Evolutionary conservation across 2,329 filamentous ascomycete species (phyloP), one percentile per base, ranked within the genome.

Genomic region (Chaetomiaceae sp.): DNA sequence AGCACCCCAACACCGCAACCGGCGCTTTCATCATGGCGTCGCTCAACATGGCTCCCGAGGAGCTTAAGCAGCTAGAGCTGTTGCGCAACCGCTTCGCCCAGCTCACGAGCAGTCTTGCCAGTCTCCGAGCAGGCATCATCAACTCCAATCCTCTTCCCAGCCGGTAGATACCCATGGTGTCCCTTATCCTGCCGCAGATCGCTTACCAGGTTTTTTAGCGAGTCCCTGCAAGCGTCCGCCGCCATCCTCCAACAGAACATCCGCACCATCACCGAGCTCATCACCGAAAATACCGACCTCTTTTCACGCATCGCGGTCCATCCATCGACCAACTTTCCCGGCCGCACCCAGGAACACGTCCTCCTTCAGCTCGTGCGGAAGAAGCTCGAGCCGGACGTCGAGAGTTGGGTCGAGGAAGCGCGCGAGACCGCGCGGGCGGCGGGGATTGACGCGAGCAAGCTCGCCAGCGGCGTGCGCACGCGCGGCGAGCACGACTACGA

Each of bases 301-400:
- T 80, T 94, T 51, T 75, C 74, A 47, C 79, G 80, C 45, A 74
- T 88, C 42, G 83, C 86, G 53, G 78, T 86, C 18, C 88, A 86
- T 60, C 88, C 88, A 0, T 80, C 83, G 11, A 85, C 87, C 2
- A 81, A 82, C 62, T 93, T 79, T 65, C 88, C 80, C 4, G 84
- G 79, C 30, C 82, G 76, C 56, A 83, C 76, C 5, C 81, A 87
- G 49, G 79, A 85, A 62, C 68, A 65, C 39, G 72, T 87, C 4
- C 73, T 91, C 1, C 73, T 78, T 20, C 78, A 84, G 57, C 72
- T 95, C 2, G 71, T 94, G 26, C 83, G 88, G 32, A 94, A 93
- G 67, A 93, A 93, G 62, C 75, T 89, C 39, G 88, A 93, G 55
- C 86, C 87, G 0, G 74, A 79, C 19, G 81, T 89, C 15, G 86